Evolutionary conservation across 768 basidiomycete genomes (phyloP), one percentile per base, ranked within the genome.

Genomic region (Psilocybe sp.): DNA sequence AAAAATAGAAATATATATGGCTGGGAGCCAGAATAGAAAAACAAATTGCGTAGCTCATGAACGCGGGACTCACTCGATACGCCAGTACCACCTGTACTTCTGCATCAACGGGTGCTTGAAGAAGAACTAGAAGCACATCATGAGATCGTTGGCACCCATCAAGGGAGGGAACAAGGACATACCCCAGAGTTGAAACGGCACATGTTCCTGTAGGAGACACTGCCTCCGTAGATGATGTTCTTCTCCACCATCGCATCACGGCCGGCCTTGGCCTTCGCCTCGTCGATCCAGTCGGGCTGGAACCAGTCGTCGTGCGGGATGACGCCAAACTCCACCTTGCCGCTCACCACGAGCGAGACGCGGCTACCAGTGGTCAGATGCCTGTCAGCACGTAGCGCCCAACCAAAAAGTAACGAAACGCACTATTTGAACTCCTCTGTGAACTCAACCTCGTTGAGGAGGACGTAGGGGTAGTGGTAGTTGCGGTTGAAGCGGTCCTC

Each of bases 401-500:
- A 46, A 46, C n/a, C n/a, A n/a, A 18, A 23, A 36, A 49, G 47
- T 32, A 38, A 35, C 14, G 42, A 50, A 5, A 61, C 79, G 48
- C 58, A 86, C 81, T 68, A 68, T 61, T 85, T 89, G 69, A 93
- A 93, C 20, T 83, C 80, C 7, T 85, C 82, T 16, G 81, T 75
- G 63, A 95, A 94, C 1, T 77, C 75, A 54, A 80, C 82, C 48
- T 96, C 92, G 60, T 95, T 95, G 54, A 96, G 72, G 66, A 96
- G 82, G 32, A 91, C 84, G 67, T 88, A 95, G 4, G 91, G 89
- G 60, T 96, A 95, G 37, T 75, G 70, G 53, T 81, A 86, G 57
- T 78, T 78, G 46, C 76, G 74, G 68, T 96, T 96, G 68, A 94
- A 95, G 43, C 86, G 72, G 57, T 87, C 84, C 70, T 96, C 93